Evolutionary conservation across 139 green algal species (phyloP).

Genomic region (Desmodesmus armatus): DNA sequence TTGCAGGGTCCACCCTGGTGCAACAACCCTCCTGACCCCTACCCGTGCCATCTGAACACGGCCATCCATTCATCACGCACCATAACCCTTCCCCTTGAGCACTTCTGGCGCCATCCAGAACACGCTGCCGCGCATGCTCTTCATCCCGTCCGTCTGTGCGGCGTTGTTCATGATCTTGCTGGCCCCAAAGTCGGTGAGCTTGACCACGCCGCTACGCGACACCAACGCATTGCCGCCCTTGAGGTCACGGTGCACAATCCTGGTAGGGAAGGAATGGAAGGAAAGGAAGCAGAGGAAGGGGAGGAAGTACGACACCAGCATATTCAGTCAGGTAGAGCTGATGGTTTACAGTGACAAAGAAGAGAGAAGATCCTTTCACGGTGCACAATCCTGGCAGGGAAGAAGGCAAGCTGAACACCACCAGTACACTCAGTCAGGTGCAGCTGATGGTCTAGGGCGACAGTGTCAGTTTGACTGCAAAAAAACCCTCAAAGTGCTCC

Average conservation of each 20-base stretch:
- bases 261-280: conserved; percentile 52
- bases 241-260: conserved; percentile 92
- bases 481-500: no score
- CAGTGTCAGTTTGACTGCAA: no score
- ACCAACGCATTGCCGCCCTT: conserved; percentile 97
- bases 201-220: conserved; percentile 87
- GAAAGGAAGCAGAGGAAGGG: no score
- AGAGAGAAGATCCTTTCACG: no score
- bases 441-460: no score
- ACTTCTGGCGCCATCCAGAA: conserved; percentile 99
- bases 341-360: no score
- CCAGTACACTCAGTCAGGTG: no score
- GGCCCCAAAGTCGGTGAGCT: conserved; percentile 98
- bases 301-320: no score
- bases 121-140: conserved; percentile 89
- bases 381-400: no score
- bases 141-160: conserved; percentile 40
- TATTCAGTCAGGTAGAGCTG: no score
- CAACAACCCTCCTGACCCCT: background rate
- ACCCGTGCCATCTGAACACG: background rate
- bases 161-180: conserved; percentile 31
- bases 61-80: background rate
- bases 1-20: no score
- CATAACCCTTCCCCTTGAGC: conserved; percentile 75
- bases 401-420: no score